phyloP scores from a whole-genome alignment of 495 filamentous ascomycete genomes.

The Hyaloscypha finlandica region DNA sequence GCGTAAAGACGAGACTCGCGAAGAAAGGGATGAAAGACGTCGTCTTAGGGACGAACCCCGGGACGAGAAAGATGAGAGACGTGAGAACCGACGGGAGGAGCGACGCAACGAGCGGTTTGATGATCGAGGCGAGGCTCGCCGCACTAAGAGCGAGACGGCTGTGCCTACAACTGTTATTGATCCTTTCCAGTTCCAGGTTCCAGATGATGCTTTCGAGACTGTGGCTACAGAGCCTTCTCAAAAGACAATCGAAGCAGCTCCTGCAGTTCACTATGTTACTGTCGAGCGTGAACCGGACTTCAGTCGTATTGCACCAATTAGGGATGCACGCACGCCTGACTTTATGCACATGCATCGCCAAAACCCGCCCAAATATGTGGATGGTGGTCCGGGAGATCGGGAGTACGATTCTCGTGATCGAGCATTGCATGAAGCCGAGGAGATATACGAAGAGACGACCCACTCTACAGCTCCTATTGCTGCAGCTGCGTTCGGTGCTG shows the following conservation, averaged over 20 bases:
- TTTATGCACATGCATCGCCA: not conserved
- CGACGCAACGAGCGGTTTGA: conserved; percentile 31
- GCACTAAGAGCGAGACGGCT: conserved; percentile 21
- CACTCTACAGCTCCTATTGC: conserved; percentile 42
- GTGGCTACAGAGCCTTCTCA: conserved; percentile 29
- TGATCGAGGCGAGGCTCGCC: conserved; percentile 20
- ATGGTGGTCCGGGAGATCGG: not conserved
- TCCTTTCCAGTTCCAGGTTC: conserved; percentile 49
- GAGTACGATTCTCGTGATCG: conserved; percentile 26
- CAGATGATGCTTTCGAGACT: conserved; percentile 41
- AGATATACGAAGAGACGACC: conserved; percentile 36
- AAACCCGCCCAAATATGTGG: not conserved
- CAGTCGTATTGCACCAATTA: conserved; percentile 16
- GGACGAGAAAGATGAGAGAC: conserved; percentile 29
- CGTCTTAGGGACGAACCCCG: conserved; percentile 33
- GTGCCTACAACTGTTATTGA: conserved; percentile 38
- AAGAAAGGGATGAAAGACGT: conserved; percentile 29
- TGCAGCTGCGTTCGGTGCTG: conserved; percentile 39
- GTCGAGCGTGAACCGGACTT: conserved; percentile 50
- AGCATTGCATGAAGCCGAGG: conserved; percentile 39
- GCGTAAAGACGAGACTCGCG: conserved; percentile 26
- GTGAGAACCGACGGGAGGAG: conserved; percentile 33
- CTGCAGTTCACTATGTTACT: conserved; percentile 38
- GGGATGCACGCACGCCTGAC: not conserved
- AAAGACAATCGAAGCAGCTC: conserved; percentile 33